phyloP scores from a whole-genome alignment of 176 grass and related monocot genomes.

The Hyparrhenia diplandra region DNA sequence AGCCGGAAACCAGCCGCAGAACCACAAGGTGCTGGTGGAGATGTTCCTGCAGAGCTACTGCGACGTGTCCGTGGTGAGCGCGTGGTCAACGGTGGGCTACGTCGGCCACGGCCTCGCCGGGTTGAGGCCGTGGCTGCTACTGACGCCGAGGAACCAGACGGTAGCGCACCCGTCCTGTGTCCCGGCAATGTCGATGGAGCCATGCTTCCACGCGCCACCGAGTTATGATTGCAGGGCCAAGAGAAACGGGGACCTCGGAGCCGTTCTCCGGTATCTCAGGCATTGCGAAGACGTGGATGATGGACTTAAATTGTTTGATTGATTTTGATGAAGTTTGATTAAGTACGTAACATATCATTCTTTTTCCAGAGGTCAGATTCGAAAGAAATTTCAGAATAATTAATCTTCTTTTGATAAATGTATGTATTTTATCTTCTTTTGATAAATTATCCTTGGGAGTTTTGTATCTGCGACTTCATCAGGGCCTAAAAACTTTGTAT shows the following conservation, averaged over 20 bases:
- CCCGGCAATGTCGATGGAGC: conserved; percentile 64
- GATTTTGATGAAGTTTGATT: background rate
- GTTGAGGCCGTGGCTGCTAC: conserved; percentile 48
- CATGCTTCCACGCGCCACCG: conserved; percentile 65
- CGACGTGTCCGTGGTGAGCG: conserved; percentile 47
- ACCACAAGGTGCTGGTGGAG: conserved; percentile 47
- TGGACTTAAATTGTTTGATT: conserved; percentile 49
- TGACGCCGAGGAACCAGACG: conserved; percentile 35
- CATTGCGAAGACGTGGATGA: conserved; percentile 56
- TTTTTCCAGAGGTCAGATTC: too few relatives aligned
- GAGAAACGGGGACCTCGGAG: conserved; percentile 41
- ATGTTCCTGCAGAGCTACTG: conserved; percentile 72
- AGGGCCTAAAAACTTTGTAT: background rate
- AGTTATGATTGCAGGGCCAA: conserved; percentile 58
- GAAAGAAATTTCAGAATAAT: background rate
- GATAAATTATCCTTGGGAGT: background rate
- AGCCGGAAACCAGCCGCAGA: conserved; percentile 18
- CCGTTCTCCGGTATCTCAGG: conserved; percentile 36
- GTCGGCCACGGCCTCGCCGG: conserved; percentile 54
- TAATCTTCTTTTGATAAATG: background rate
- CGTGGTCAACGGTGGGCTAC: conserved; percentile 59
- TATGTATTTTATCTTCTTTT: background rate
- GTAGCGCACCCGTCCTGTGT: conserved; percentile 30
- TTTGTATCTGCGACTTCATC: background rate
- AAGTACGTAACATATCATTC: too few relatives aligned